Evolutionary conservation across 2,329 filamentous ascomycete genomes (phyloP), one percentile per base, ranked within the genome.

Genomic region (Epichloe coenophiala): DNA sequence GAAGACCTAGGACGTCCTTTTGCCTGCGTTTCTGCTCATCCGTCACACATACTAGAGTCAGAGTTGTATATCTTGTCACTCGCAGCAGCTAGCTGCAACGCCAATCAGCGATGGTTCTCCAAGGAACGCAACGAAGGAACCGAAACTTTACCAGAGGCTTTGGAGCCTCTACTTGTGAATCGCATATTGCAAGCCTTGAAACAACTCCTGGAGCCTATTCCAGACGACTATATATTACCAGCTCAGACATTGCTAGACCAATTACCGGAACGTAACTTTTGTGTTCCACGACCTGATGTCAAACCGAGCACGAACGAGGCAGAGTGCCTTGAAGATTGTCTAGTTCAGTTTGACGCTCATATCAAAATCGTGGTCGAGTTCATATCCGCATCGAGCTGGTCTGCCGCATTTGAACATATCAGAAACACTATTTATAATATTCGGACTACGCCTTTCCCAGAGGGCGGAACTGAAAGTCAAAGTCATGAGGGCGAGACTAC

Each of bases 31-130:
- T 64, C 71, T 44, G 65, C 68, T 21, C 79, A 81, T 57, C 79
- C 80, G 2, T 67, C 71, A 38, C 77, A 83, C 59, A 71, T 85
- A 48, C 66, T 84, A 35, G 71, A 78, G 45, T 84, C 82, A 17
- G 81, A 85, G 61, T 68, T 81, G 45, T 84, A 81, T 58, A 68
- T 84, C n/a, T 64, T 84, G 47, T 73, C 76, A 45, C 68, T 85
- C 41, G 71, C 81, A 37, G 78, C 80, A 60, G 80, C 84, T 59
- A 85, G 81, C 60, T 84, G 80, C 57, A 72, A 74, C 47, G 74
- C 75, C 49, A 74, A 81, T 60, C 84, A 80, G 80, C 42, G 66
- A 23, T 47, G 36, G 70, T 51, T 39, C 11, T 59, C 53, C 35
- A 55, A 59, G 21, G 51, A 51, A 39, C 54, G 60, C 58, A 35